phyloP scores from a whole-genome alignment of 1,284 basidiomycete genomes.

The Ustilago bromivora region DNA sequence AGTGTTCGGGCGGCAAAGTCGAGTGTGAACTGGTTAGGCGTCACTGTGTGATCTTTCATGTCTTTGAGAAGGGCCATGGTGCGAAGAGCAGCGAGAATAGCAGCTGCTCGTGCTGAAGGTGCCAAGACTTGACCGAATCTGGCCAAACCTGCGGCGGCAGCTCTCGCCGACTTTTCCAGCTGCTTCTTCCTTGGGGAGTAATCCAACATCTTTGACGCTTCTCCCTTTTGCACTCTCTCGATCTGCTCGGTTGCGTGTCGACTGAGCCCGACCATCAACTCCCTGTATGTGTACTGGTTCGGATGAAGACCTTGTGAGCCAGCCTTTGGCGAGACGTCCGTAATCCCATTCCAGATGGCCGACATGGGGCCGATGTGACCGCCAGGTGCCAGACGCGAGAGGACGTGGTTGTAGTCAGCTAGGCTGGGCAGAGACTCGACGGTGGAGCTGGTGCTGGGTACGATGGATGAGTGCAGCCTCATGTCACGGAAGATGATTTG shows the following conservation, averaged over 20 bases:
- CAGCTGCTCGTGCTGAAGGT: slow-evolving; percentile 41
- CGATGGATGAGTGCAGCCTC: slow-evolving; percentile 36
- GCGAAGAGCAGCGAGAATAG: slow-evolving; percentile 50
- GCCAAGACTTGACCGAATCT: slow-evolving; percentile 44
- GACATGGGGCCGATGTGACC: slow-evolving; percentile 59
- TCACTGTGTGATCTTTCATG: slow-evolving; percentile 53
- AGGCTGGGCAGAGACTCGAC: slow-evolving; percentile 33
- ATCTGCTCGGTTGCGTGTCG: slow-evolving; percentile 55
- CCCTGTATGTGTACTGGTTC: slow-evolving; percentile 49
- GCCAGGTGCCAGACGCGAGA: slow-evolving; percentile 49
- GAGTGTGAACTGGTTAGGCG: slow-evolving; percentile 53
- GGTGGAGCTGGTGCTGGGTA: slow-evolving; percentile 27
- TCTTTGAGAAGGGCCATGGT: slow-evolving; percentile 55
- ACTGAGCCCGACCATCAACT: slow-evolving; percentile 60
- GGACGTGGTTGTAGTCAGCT: slow-evolving; percentile 58
- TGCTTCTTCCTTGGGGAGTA: slow-evolving; percentile 37
- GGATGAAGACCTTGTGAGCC: slow-evolving; percentile 30
- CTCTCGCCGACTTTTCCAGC: slow-evolving; percentile 37
- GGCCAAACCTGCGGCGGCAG: slow-evolving; percentile 34
- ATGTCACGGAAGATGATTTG: slow-evolving; percentile 55
- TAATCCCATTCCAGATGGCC: slow-evolving; percentile 56
- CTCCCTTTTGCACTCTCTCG: slow-evolving; percentile 45
- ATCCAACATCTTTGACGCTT: slow-evolving; percentile 34
- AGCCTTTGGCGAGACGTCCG: slow-evolving; percentile 14
- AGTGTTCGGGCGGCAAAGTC: slow-evolving; percentile 60